Conservation (phyloP, 768 basidiomycete species). For the Auriscalpium microsporum region DNA sequence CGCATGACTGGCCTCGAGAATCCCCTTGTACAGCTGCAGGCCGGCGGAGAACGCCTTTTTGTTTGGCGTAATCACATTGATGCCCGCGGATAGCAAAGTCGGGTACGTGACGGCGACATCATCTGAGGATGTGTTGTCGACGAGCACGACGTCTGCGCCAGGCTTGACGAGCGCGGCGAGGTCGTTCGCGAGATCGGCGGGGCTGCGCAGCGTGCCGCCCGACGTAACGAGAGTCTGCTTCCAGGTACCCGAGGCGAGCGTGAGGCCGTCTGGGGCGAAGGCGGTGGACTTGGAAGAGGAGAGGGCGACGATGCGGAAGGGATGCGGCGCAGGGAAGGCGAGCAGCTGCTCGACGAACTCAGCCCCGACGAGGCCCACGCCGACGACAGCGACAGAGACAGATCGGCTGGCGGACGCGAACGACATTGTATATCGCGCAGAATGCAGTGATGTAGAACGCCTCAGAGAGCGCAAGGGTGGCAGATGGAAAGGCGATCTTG, state of each 20-base stretch:
- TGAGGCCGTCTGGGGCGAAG: conserved; percentile 41
- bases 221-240: conserved; percentile 42
- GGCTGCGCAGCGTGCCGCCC: conserved; percentile 31
- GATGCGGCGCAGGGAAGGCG: conserved; percentile 45
- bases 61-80: conserved; percentile 92
- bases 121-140: conserved; percentile 91
- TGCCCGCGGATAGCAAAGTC: conserved; percentile 62
- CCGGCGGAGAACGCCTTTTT: conserved; percentile 91
- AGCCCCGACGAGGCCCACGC: conserved; percentile 87
- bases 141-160: conserved; percentile 54
- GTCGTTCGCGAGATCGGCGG: conserved; percentile 31
- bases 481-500: too few relatives aligned
- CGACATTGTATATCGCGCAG: conserved; percentile 3
- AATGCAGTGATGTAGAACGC: background rate
- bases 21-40: conserved; percentile 56
- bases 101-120: conserved; percentile 78
- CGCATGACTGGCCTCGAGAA: conserved; percentile 49
- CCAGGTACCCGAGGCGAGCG: conserved; percentile 30
- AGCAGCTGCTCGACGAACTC: conserved; percentile 80
- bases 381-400: conserved; percentile 68
- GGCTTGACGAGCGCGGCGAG: conserved; percentile 38
- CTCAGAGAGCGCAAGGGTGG: too few relatives aligned
- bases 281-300: conserved; percentile 58
- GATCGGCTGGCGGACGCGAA: conserved; percentile 2
- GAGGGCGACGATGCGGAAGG: conserved; percentile 62